Percentiles rank a stretch among this genome's conserved stretches.
These are phyloP conservation scores for Corymbia maculata DNA, from an alignment of 345 rosid genomes.

Conservation along the genomic window DNA sequence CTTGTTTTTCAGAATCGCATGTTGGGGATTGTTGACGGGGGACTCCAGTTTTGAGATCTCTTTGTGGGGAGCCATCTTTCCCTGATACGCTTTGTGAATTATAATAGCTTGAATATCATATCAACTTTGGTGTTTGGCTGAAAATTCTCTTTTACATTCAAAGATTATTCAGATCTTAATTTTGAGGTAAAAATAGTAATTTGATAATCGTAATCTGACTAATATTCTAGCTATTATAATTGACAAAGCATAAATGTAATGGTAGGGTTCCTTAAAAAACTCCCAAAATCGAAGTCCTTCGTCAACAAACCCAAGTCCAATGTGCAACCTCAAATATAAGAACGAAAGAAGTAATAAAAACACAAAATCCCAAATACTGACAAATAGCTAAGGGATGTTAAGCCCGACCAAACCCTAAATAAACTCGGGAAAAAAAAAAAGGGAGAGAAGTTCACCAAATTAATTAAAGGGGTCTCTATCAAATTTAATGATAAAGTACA, in stretches of 20 bases:
- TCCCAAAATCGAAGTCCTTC: neutral
- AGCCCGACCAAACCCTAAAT: neutral
- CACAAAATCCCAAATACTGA: neutral
- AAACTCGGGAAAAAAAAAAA: neutral
- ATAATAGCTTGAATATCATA: neutral
- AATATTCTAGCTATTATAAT: neutral
- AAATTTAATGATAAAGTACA: neutral
- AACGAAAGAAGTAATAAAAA: neutral
- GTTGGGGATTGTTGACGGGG: neutral
- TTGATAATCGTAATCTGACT: neutral
- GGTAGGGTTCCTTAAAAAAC: neutral
- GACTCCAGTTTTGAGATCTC: neutral
- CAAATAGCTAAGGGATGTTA: neutral
- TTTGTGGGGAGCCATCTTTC: neutral
- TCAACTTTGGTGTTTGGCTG: neutral
- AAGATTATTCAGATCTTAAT: neutral
- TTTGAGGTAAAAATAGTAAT: neutral
- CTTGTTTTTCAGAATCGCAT: neutral
- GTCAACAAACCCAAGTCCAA: neutral
- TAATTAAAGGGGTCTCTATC: neutral
- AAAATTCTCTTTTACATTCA: accelerated
- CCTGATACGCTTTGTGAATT: neutral
- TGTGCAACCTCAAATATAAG: neutral
- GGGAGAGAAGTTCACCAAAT: neutral
- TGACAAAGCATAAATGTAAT: neutral